A percentile compares a stretch with the other conserved stretches of the same genome.
Conservation (phyloP, 108 stramenopile species). For the Pseudonitzschia multistriata region DNA sequence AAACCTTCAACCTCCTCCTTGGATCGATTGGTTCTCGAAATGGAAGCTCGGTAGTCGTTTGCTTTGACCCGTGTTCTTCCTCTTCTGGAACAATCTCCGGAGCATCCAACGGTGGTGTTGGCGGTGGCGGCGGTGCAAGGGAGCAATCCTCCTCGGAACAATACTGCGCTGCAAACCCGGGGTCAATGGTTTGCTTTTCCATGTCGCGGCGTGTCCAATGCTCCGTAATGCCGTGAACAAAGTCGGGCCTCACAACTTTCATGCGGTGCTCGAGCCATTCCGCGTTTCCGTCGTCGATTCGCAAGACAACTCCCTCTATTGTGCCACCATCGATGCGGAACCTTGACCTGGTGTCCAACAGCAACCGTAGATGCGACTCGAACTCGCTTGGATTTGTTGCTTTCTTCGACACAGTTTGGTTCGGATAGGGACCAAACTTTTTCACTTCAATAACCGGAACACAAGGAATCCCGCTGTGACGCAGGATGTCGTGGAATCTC, state of each 20-base stretch:
- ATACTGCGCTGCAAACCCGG: slow-evolving; percentile 13
- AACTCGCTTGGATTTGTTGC: background rate
- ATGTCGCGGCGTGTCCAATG: slow-evolving; percentile 33
- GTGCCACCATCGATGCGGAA: slow-evolving; percentile 31
- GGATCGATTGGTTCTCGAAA: background rate
- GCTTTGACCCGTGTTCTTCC: background rate
- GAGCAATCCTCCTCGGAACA: background rate
- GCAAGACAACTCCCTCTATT: slow-evolving; percentile 42
- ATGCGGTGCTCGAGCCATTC: slow-evolving; percentile 19
- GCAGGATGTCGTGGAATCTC: slow-evolving; percentile 26
- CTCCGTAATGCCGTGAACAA: slow-evolving; percentile 20
- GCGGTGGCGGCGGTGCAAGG: background rate
- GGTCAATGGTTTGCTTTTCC: slow-evolving; percentile 33
- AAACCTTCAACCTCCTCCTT: background rate
- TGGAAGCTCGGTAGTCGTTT: no score
- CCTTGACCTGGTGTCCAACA: slow-evolving; percentile 25
- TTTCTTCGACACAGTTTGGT: background rate
- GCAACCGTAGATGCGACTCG: background rate
- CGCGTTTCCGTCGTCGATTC: slow-evolving; percentile 21
- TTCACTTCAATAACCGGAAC: slow-evolving; percentile 18
- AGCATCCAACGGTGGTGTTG: background rate
- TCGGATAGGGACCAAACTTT: slow-evolving; percentile 11
- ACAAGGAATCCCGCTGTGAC: slow-evolving; percentile 15
- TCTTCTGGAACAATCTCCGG: background rate
- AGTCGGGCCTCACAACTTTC: slow-evolving; percentile 43